phyloP scores from a whole-genome alignment of 140 eudicot genomes.

The Flaveria floridana region DNA sequence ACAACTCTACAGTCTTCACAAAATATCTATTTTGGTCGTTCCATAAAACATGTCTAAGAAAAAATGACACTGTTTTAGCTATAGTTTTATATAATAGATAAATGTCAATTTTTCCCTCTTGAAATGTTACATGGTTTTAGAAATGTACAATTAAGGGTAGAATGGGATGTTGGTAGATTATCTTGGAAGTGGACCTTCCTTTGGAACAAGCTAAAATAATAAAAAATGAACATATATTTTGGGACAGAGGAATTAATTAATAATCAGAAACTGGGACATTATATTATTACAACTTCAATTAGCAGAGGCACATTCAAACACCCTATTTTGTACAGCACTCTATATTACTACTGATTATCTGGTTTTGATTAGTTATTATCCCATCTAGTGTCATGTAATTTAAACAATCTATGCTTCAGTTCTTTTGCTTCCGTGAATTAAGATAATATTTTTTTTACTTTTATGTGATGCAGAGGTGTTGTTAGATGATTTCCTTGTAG shows the following conservation, averaged over 20 bases:
- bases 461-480: conserved; percentile 61
- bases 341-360: neutral
- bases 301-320: neutral
- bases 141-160: neutral
- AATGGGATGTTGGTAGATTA: neutral
- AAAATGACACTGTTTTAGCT: neutral
- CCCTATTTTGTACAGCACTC: neutral
- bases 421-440: neutral
- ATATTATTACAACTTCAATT: neutral
- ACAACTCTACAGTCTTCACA: neutral
- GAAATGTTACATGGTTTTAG: neutral
- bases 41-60: neutral
- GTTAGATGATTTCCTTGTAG: conserved; percentile 75
- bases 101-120: neutral
- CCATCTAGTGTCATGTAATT: neutral
- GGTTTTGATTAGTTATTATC: neutral
- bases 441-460: neutral
- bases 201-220: neutral
- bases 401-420: neutral
- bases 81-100: neutral
- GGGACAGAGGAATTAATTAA: conserved; percentile 1
- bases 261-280: neutral
- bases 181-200: neutral
- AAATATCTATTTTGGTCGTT: neutral
- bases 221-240: neutral